Evolutionary conservation across 495 filamentous ascomycete genomes (phyloP).

Genomic region (Penicillium lividum): DNA sequence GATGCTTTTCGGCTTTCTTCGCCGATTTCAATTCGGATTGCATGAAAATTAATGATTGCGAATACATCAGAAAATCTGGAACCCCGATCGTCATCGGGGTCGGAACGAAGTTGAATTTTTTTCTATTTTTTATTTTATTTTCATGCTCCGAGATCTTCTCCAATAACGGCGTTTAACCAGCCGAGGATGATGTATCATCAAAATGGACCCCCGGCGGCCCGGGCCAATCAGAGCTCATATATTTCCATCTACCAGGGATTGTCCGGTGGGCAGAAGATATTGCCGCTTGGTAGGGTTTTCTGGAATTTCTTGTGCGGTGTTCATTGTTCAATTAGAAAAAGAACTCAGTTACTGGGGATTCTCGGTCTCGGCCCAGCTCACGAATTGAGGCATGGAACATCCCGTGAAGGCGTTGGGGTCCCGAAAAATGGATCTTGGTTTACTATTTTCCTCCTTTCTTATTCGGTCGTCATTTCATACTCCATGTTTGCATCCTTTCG

Average conservation of each 20-base stretch:
- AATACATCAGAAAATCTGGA: slow-evolving; percentile 7
- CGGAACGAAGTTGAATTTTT: slow-evolving; percentile 15
- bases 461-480: not conserved
- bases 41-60: not conserved
- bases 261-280: slow-evolving; percentile 42
- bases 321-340: slow-evolving; percentile 18
- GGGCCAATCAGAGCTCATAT: slow-evolving; percentile 34
- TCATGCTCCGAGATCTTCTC: slow-evolving; percentile 16
- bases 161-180: slow-evolving; percentile 39
- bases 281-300: slow-evolving; percentile 29
- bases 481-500: not conserved
- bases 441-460: not conserved
- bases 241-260: slow-evolving; percentile 22
- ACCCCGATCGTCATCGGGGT: slow-evolving; percentile 5
- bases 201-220: slow-evolving; percentile 26
- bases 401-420: not conserved
- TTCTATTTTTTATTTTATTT: no score
- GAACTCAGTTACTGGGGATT: slow-evolving; percentile 4
- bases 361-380: slow-evolving; percentile 11
- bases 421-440: not conserved
- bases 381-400: slow-evolving; percentile 4
- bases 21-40: not conserved
- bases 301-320: slow-evolving; percentile 7
- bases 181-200: slow-evolving; percentile 33
- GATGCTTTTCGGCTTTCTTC: not conserved